Conservation (phyloP, 139 green algal genomes). For the Picochlorum sp. region DNA sequence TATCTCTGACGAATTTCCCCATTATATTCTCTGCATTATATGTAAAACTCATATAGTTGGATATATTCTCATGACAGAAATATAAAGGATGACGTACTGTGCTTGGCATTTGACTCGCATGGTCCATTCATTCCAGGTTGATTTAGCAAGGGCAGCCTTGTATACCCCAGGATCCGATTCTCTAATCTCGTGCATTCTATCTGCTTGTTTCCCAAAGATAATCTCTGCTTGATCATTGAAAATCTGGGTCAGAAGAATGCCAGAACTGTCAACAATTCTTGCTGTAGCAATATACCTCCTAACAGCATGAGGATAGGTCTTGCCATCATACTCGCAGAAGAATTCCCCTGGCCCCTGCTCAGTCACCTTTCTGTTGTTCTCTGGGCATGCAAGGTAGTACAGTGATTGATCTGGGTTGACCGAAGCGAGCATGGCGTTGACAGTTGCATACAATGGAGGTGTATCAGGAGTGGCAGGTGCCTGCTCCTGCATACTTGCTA, state of each 20-base stretch:
- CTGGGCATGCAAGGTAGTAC: constrained; percentile 75
- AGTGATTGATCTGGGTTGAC: constrained; percentile 61
- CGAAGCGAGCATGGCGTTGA: constrained; percentile 24
- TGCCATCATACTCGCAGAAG: constrained; percentile 56
- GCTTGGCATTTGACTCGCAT: constrained; percentile 13
- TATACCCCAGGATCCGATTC: constrained; percentile 5
- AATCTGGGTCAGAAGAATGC: constrained; percentile 13
- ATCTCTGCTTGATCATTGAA: constrained; percentile 29
- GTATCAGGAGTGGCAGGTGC: constrained; percentile 5
- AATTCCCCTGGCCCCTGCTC: constrained; percentile 40
- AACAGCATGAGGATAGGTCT: constrained; percentile 16
- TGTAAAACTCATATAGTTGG: background rate
- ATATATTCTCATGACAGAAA: background rate
- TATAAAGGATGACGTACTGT: constrained; percentile 15
- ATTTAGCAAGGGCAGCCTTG: background rate
- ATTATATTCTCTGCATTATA: constrained; percentile 54
- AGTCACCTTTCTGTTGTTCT: constrained; percentile 74
- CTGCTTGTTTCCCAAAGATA: constrained; percentile 39
- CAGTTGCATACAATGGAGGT: constrained; percentile 18
- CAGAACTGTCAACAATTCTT: constrained; percentile 15
- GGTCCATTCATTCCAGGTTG: constrained; percentile 12
- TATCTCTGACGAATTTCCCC: constrained; percentile 50
- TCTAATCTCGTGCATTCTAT: constrained; percentile 36
- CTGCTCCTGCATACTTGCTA: background rate
- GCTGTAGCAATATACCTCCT: constrained; percentile 55